Conservation (phyloP, 108 stramenopile genomes). For the Cyclotella baltica region DNA sequence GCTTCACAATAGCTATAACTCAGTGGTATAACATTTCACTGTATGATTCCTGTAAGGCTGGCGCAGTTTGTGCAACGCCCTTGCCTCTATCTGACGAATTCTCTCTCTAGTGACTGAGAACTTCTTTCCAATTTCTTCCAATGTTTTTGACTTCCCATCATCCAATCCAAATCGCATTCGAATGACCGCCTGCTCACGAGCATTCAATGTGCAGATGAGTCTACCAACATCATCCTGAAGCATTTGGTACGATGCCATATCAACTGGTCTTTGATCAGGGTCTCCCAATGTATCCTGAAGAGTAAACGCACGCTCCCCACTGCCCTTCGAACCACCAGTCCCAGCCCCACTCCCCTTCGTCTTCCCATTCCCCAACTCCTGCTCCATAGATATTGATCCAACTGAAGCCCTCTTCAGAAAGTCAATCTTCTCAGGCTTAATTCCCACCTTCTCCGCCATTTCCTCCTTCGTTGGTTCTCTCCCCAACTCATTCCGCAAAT, state of each 20-base stretch:
- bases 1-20: constrained; percentile 53
- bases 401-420: constrained; percentile 77
- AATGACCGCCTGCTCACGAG: constrained; percentile 92
- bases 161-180: constrained; percentile 96
- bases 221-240: constrained; percentile 84
- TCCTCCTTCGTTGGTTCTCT: constrained; percentile 84
- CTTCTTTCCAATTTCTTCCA: constrained; percentile 91
- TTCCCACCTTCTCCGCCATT: constrained; percentile 62
- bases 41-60: constrained; percentile 91
- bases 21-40: constrained; percentile 88
- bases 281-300: constrained; percentile 78
- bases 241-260: constrained; percentile 82
- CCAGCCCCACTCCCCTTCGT: constrained; percentile 84
- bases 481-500: constrained; percentile 74
- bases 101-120: constrained; percentile 93
- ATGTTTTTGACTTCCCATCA: constrained; percentile 89
- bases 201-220: constrained; percentile 89
- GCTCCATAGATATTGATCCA: constrained; percentile 82
- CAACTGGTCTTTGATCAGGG: constrained; percentile 83
- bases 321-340: constrained; percentile 61
- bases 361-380: constrained; percentile 67
- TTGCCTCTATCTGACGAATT: constrained; percentile 95
- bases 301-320: constrained; percentile 61
- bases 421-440: constrained; percentile 80
- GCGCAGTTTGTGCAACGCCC: constrained; percentile 95